Evolutionary conservation across 164 flowering plant genomes (phyloP).

Genomic region (Umbellularia californica): DNA sequence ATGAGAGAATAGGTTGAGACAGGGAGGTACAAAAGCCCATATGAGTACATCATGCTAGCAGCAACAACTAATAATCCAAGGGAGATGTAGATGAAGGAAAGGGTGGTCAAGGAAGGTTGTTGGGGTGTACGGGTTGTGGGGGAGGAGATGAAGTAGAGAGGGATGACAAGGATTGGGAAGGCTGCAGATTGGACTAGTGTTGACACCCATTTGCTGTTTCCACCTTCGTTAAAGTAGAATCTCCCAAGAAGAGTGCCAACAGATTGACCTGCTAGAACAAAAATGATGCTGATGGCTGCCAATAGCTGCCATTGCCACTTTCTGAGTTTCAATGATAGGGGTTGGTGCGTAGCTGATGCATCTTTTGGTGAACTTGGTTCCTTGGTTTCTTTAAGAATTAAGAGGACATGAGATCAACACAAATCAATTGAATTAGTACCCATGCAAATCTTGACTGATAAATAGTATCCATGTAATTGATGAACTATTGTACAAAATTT

Average conservation of each 20-base stretch:
- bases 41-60: conserved; percentile 22
- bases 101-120: neutral
- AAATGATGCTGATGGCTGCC: conserved; percentile 23
- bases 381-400: conserved; percentile 12
- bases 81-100: conserved; percentile 6
- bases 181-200: conserved; percentile 30
- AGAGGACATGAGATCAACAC: neutral
- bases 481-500: too few species aligned
- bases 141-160: conserved; percentile 13
- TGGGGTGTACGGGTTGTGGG: neutral
- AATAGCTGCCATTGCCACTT: conserved; percentile 31
- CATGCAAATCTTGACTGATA: too few species aligned
- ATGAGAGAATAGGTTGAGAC: conserved; percentile 27
- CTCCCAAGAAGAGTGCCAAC: conserved; percentile 24
- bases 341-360: conserved; percentile 2
- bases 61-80: conserved; percentile 13
- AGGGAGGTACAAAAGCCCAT: conserved; percentile 26
- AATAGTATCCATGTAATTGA: too few species aligned
- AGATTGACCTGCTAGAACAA: conserved; percentile 27
- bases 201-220: conserved; percentile 34
- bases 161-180: conserved; percentile 25
- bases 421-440: too few species aligned
- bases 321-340: neutral
- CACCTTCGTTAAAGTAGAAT: conserved; percentile 28
- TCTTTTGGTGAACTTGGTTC: conserved; percentile 17